Conservation (phyloP, 768 basidiomycete genomes). For the Suillus spraguei region DNA sequence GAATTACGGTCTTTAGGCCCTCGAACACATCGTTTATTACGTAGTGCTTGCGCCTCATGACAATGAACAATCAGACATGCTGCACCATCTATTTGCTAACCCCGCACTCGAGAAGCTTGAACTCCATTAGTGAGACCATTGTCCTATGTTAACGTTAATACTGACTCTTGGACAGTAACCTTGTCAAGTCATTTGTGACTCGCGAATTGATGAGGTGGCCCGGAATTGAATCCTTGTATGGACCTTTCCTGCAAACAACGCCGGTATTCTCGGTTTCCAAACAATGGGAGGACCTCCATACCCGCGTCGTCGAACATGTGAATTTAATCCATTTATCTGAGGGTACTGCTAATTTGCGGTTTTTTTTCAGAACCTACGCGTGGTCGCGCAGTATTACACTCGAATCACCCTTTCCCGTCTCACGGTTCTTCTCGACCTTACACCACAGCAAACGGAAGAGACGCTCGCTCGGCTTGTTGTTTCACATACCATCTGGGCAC, state of each 20-base stretch:
- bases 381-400: slow-evolving; percentile 93
- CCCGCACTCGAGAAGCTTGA: slow-evolving; percentile 80
- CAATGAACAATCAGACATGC: slow-evolving; percentile 97
- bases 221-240: slow-evolving; percentile 87
- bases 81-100: slow-evolving; percentile 83
- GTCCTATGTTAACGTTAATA: slow-evolving; percentile 8
- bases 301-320: slow-evolving; percentile 96
- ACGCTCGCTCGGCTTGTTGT: slow-evolving; percentile 89
- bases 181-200: slow-evolving; percentile 93
- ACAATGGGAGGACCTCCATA: slow-evolving; percentile 94
- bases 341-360: slow-evolving; percentile 10
- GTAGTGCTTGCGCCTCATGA: slow-evolving; percentile 91
- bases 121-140: slow-evolving; percentile 70
- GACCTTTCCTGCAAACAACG: slow-evolving; percentile 77
- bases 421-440: slow-evolving; percentile 85
- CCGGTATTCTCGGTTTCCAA: slow-evolving; percentile 78
- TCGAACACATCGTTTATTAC: slow-evolving; percentile 95
- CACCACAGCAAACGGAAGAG: slow-evolving; percentile 81
- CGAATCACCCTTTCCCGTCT: slow-evolving; percentile 85
- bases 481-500: slow-evolving; percentile 90
- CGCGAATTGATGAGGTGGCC: slow-evolving; percentile 97
- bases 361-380: slow-evolving; percentile 82
- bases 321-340: slow-evolving; percentile 30
- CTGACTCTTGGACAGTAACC: slow-evolving; percentile 59
- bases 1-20: slow-evolving; percentile 53